phyloP scores from a whole-genome alignment of 208 protist genomes.

The Trypanosomatidae sp. region DNA sequence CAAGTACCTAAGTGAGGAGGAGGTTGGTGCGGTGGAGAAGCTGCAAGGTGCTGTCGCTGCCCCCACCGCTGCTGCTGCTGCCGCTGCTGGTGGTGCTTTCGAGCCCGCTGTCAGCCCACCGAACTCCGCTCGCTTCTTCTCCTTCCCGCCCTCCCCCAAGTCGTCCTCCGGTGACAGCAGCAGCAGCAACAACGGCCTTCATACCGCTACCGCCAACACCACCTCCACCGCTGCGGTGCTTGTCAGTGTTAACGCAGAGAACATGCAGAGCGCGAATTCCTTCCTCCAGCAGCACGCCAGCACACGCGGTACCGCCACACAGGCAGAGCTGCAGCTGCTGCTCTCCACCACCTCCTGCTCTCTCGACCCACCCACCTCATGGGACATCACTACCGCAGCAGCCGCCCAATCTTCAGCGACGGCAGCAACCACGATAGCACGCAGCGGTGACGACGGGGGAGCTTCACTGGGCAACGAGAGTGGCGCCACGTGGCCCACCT shows the following conservation, averaged over 20 bases:
- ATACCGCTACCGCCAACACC: too few relatives aligned
- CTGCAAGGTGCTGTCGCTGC: too few relatives aligned
- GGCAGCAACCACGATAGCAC: not conserved
- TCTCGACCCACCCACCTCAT: not conserved
- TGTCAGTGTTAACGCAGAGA: not conserved
- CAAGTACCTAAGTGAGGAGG: slow-evolving; percentile 22
- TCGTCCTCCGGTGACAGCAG: too few relatives aligned
- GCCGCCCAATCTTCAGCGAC: not conserved
- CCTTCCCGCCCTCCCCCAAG: too few relatives aligned
- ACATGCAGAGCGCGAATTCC: not conserved
- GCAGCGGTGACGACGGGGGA: too few relatives aligned
- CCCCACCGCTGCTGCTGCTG: too few relatives aligned
- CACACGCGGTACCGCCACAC: slow-evolving; percentile 11
- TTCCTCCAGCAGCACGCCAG: not conserved
- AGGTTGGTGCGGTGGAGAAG: too few relatives aligned
- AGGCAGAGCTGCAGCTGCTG: slow-evolving; percentile 29
- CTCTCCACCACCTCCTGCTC: slow-evolving; percentile 23
- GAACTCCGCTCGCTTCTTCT: too few relatives aligned
- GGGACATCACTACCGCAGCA: not conserved
- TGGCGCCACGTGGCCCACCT: slow-evolving; percentile 1
- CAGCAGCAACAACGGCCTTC: too few relatives aligned
- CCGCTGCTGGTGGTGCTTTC: too few relatives aligned
- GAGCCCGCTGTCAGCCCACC: too few relatives aligned
- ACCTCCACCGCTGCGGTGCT: too few relatives aligned
- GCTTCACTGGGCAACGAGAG: not conserved